Conservation (phyloP, 192 early-diverging fungal genomes). For the Dissophora ornata region DNA sequence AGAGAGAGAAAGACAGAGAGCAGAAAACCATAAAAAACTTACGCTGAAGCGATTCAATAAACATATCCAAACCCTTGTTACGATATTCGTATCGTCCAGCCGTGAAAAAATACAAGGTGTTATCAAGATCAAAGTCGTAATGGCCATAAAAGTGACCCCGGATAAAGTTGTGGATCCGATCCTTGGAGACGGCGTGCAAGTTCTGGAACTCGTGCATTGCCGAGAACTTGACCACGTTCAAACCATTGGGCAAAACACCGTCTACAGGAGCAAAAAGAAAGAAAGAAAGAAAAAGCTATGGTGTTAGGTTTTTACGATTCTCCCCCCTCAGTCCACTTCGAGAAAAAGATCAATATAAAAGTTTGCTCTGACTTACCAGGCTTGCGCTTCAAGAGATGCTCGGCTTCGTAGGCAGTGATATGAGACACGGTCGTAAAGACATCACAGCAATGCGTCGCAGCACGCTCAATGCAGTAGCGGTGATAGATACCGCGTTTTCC, state of each 20-base stretch:
- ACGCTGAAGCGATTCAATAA: constrained; percentile 91
- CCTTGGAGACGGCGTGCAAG: constrained; percentile 91
- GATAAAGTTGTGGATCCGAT: constrained; percentile 96
- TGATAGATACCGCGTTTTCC: constrained; percentile 98
- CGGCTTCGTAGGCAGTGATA: constrained; percentile 96
- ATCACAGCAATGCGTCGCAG: constrained; percentile 92
- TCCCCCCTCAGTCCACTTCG: no score
- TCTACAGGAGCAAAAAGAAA: constrained; percentile 59
- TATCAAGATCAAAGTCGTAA: constrained; percentile 95
- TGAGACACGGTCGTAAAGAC: constrained; percentile 97
- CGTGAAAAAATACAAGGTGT: constrained; percentile 97
- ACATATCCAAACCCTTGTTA: constrained; percentile 99
- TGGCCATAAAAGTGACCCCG: constrained; percentile 98
- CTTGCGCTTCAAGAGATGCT: constrained; percentile 93
- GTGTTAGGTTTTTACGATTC: no score
- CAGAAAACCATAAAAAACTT: constrained; percentile 41
- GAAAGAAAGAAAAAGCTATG: neutral
- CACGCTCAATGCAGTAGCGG: constrained; percentile 95
- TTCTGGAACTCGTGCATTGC: constrained; percentile 99
- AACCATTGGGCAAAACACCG: constrained; percentile 94
- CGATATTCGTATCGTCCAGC: constrained; percentile 97
- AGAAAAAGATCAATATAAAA: no score
- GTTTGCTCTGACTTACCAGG: constrained; percentile 69
- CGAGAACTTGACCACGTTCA: constrained; percentile 97
- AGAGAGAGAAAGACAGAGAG: neutral